Evolutionary conservation across 2,329 filamentous ascomycete species (phyloP).

Genomic region (Clathrospora elynae): DNA sequence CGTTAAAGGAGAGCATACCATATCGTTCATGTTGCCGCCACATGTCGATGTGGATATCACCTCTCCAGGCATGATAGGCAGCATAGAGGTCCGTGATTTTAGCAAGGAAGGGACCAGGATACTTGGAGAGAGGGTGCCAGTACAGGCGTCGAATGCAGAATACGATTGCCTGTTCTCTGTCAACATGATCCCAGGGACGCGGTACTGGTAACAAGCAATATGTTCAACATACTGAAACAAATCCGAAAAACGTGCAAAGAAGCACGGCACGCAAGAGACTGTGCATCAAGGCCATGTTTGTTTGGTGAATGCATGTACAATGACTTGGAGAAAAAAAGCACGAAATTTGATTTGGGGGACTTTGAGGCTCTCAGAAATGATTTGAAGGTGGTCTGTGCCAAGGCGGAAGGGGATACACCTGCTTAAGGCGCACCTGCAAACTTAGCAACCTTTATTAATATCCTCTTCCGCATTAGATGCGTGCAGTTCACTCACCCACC

Average conservation of each 20-base stretch:
- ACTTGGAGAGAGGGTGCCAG: conserved; percentile 18
- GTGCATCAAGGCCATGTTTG: neutral
- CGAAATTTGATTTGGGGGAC: neutral
- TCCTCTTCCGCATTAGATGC: neutral
- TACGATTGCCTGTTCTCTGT: conserved; percentile 1
- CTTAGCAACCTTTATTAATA: neutral
- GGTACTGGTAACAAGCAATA: conserved; percentile 1
- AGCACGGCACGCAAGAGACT: neutral
- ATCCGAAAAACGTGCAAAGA: neutral
- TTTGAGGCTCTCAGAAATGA: conserved; percentile 1
- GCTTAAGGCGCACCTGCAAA: neutral
- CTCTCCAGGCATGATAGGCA: conserved; percentile 15
- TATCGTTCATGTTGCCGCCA: conserved; percentile 14
- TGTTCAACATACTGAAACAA: neutral
- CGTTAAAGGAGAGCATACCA: conserved; percentile 12
- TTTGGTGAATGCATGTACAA: neutral
- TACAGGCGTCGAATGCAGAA: conserved; percentile 4
- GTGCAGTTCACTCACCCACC: neutral
- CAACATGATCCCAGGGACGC: neutral
- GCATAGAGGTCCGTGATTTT: conserved; percentile 15
- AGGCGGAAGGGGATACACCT: neutral
- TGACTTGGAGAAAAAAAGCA: neutral
- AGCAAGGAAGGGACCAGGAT: conserved; percentile 22
- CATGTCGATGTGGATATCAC: conserved; percentile 19
- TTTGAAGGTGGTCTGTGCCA: conserved; percentile 1